Conservation (phyloP, 2,329 filamentous ascomycete species). For the Trichoderma sp. region DNA sequence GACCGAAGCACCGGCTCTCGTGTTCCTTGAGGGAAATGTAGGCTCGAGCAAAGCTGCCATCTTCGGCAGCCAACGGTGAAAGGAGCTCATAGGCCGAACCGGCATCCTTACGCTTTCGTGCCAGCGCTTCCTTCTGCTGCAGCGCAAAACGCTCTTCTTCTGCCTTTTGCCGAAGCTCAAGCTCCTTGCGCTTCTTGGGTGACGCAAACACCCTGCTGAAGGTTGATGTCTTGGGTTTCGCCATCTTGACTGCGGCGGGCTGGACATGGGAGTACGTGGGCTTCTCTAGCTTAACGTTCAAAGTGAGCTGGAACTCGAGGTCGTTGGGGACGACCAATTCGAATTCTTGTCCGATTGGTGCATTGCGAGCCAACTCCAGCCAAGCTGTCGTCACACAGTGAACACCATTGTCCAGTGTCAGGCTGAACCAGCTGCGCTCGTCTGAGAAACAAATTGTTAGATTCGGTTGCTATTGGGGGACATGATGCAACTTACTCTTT, state of each 20-base stretch:
- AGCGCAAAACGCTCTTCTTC: constrained; percentile 71
- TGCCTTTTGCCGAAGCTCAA: constrained; percentile 78
- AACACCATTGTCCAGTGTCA: constrained; percentile 96
- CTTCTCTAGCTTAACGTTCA: constrained; percentile 91
- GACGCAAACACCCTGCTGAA: constrained; percentile 92
- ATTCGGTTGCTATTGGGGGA: background rate
- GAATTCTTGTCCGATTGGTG: constrained; percentile 96
- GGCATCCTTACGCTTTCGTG: constrained; percentile 59
- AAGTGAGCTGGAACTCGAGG: constrained; percentile 95
- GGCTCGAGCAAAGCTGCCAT: constrained; percentile 90
- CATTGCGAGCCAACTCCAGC: constrained; percentile 86
- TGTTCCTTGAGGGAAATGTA: constrained; percentile 95
- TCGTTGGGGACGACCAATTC: constrained; percentile 96
- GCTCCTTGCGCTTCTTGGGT: constrained; percentile 94
- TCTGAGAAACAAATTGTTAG: constrained; percentile 50
- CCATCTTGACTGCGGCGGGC: constrained; percentile 58
- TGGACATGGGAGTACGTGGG: constrained; percentile 59
- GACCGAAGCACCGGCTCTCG: constrained; percentile 81
- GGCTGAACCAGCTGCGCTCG: constrained; percentile 88
- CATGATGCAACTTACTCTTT: constrained; percentile 61
- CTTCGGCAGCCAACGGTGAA: constrained; percentile 79
- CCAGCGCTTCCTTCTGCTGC: constrained; percentile 61
- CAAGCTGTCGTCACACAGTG: constrained; percentile 97
- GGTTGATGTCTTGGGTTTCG: constrained; percentile 74
- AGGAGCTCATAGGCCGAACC: constrained; percentile 82